Conservation (phyloP, 1,284 basidiomycete species). For the Rhodofomes roseus region DNA sequence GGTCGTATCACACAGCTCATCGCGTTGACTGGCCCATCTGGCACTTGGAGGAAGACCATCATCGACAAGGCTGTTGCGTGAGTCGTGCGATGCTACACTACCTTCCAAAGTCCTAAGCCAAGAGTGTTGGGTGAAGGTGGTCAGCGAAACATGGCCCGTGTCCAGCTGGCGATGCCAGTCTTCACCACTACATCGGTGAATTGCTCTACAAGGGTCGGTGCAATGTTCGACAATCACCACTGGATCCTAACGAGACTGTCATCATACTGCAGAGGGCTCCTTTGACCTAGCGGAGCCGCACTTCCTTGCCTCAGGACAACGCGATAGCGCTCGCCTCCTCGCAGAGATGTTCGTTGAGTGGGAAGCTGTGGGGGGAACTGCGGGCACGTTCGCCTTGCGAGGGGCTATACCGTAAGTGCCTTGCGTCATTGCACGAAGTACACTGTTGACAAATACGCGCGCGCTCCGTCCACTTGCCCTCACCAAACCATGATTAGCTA, state of each 20-base stretch:
- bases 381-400: conserved; percentile 76
- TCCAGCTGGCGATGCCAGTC: conserved; percentile 79
- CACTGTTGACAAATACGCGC: background rate
- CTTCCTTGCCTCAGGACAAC: conserved; percentile 78
- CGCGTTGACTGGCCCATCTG: conserved; percentile 69
- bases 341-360: conserved; percentile 85
- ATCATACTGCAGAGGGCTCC: conserved; percentile 54
- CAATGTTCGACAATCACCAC: conserved; percentile 2
- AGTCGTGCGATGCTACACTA: conserved; percentile 25
- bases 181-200: conserved; percentile 88
- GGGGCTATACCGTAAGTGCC: conserved; percentile 76
- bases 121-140: conserved; percentile 53
- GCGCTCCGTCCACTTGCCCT: background rate
- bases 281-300: conserved; percentile 77
- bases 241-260: background rate
- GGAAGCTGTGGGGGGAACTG: conserved; percentile 43
- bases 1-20: conserved; percentile 81
- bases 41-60: conserved; percentile 77
- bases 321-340: conserved; percentile 83
- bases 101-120: background rate
- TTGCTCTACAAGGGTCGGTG: conserved; percentile 78
- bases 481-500: conserved; percentile 44
- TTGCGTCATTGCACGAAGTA: background rate
- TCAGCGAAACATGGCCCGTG: conserved; percentile 70
- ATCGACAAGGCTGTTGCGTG: conserved; percentile 78